Conservation (phyloP, 2,329 filamentous ascomycete genomes). For the Venturiaceae sp. region DNA sequence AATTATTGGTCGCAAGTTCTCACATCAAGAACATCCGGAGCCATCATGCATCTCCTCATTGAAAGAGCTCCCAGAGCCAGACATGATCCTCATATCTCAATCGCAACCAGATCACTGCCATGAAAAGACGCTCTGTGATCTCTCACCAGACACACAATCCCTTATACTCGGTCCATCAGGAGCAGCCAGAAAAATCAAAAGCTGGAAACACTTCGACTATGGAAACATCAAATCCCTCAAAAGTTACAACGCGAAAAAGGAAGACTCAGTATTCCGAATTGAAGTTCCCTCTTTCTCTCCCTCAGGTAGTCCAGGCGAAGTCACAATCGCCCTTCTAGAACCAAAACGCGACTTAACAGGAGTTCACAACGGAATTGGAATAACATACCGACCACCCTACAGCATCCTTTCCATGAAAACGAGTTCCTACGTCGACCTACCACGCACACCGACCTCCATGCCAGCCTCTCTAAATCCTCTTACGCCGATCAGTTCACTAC, state of each 20-base stretch:
- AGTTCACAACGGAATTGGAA: constrained; percentile 56
- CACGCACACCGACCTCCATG: neutral
- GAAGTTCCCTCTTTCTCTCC: constrained; percentile 43
- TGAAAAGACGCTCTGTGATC: constrained; percentile 55
- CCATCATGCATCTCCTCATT: constrained; percentile 47
- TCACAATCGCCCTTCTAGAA: constrained; percentile 59
- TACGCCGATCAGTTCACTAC: neutral
- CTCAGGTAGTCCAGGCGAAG: constrained; percentile 50
- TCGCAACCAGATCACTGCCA: constrained; percentile 63
- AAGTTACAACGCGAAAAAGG: constrained; percentile 30
- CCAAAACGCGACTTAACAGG: constrained; percentile 49
- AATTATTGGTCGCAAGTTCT: constrained; percentile 52
- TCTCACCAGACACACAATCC: constrained; percentile 46
- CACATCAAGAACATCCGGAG: constrained; percentile 15
- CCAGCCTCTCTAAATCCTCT: neutral
- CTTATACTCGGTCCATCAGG: constrained; percentile 57
- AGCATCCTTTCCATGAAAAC: constrained; percentile 21
- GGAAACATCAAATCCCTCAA: constrained; percentile 32
- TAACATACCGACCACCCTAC: constrained; percentile 58
- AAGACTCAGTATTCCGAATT: constrained; percentile 30
- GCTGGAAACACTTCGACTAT: constrained; percentile 59
- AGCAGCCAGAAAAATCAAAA: constrained; percentile 54
- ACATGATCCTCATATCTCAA: constrained; percentile 50
- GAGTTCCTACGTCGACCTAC: neutral
- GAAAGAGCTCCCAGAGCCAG: constrained; percentile 40